Conservation (phyloP, 1,139 yeast genomes). For the Saccharomyces hybrid region DNA sequence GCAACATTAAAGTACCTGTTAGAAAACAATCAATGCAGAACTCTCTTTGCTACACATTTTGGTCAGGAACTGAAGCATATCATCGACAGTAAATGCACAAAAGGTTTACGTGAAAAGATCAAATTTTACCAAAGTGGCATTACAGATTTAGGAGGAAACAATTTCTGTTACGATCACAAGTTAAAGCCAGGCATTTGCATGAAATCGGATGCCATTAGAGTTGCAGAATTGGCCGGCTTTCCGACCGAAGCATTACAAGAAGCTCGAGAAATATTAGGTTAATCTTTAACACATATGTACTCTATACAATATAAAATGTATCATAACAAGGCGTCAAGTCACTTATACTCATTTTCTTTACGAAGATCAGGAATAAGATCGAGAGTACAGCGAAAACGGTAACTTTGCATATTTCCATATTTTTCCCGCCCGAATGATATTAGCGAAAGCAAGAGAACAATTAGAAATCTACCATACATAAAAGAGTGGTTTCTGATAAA, state of each 20-base stretch:
- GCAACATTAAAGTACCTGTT: conserved; percentile 62
- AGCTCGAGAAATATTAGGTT: conserved; percentile 38
- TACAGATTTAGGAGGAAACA: conserved; percentile 33
- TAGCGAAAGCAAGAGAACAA: neutral
- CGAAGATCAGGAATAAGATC: neutral
- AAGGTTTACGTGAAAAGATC: conserved; percentile 33
- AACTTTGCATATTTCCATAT: neutral
- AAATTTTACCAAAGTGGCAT: conserved; percentile 46
- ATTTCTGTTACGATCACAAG: conserved; percentile 51
- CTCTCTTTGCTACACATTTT: conserved; percentile 90
- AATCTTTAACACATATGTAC: conserved; percentile 19
- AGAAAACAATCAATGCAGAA: conserved; percentile 54
- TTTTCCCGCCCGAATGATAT: neutral
- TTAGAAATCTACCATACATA: neutral
- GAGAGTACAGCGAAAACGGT: neutral
- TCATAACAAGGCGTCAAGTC: neutral
- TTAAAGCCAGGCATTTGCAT: conserved; percentile 65
- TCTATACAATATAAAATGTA: conserved; percentile 3
- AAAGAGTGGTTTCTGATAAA: neutral
- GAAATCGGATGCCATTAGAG: conserved; percentile 76
- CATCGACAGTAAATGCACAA: conserved; percentile 29
- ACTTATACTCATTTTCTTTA: neutral
- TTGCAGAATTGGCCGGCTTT: conserved; percentile 79
- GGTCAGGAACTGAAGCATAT: conserved; percentile 56
- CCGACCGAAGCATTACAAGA: conserved; percentile 52